Percentiles rank a stretch among this genome's conserved stretches.
Conservation (phyloP, 2,329 filamentous ascomycete genomes). For the Aspergillus spinulosporus region DNA sequence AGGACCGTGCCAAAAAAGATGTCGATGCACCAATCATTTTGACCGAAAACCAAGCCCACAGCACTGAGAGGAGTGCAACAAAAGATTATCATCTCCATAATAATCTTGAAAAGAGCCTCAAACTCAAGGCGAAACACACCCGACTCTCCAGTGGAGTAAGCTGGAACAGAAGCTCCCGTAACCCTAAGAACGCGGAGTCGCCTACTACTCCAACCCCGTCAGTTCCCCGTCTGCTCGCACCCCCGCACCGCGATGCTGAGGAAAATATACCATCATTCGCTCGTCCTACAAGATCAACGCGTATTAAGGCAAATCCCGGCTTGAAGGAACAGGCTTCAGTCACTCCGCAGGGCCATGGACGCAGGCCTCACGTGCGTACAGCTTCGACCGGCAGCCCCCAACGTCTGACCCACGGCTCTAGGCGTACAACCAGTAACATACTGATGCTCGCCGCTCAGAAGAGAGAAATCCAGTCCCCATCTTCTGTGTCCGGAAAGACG, state of each 20-base stretch:
- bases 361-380: slow-evolving; percentile 13
- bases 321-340: background rate
- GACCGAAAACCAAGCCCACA: slow-evolving; percentile 2
- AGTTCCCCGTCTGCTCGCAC: slow-evolving; percentile 10
- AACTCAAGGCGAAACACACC: slow-evolving; percentile 11
- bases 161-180: slow-evolving; percentile 18
- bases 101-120: slow-evolving; percentile 10
- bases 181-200: slow-evolving; percentile 8
- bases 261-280: slow-evolving; percentile 19
- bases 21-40: background rate
- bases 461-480: background rate
- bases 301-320: slow-evolving; percentile 16
- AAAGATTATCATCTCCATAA: background rate
- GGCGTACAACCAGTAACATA: background rate
- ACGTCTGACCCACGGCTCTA: slow-evolving; percentile 2
- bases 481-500: background rate
- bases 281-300: slow-evolving; percentile 22
- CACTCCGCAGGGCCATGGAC: slow-evolving; percentile 9
- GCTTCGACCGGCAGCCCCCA: slow-evolving; percentile 24
- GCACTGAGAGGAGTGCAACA: background rate
- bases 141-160: slow-evolving; percentile 15
- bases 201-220: slow-evolving; percentile 3
- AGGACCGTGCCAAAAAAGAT: slow-evolving; percentile 11
- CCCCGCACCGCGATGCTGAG: slow-evolving; percentile 1
- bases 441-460: background rate